Conservation (phyloP, 140 eudicot genomes). For the Oenanthe javanica region DNA sequence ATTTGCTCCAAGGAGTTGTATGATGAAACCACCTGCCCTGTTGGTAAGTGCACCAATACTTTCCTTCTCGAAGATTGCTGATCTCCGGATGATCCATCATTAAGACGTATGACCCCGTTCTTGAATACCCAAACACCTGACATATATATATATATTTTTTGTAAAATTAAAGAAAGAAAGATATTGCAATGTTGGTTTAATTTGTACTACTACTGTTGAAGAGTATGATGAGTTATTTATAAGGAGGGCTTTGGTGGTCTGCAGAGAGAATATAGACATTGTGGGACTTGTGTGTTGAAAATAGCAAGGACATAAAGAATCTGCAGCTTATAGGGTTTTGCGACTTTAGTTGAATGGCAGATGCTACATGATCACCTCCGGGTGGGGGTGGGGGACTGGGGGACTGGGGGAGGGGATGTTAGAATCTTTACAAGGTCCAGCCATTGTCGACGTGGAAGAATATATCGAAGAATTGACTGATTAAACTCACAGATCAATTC, state of each 20-base stretch:
- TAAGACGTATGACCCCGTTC: conserved; percentile 40
- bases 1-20: conserved; percentile 33
- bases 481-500: too few relatives aligned
- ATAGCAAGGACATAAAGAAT: not conserved
- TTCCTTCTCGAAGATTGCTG: conserved; percentile 21
- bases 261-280: not conserved
- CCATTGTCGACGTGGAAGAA: not conserved
- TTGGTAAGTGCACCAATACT: conserved; percentile 34
- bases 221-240: not conserved
- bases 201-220: not conserved
- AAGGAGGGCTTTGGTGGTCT: not conserved
- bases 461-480: too few relatives aligned
- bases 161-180: not conserved
- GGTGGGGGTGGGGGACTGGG: not conserved
- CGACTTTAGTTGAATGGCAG: not conserved
- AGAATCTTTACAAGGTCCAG: not conserved
- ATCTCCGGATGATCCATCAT: conserved; percentile 24
- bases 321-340: not conserved
- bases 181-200: not conserved
- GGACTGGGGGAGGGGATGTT: not conserved
- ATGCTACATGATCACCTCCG: not conserved
- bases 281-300: not conserved
- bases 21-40: conserved; percentile 34
- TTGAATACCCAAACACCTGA: conserved; percentile 59
- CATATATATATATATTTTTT: conserved; percentile 14